These are phyloP conservation scores for Penicillium sp. DNA, from an alignment of 2,329 filamentous ascomycete genomes.

Conservation along the genomic window DNA sequence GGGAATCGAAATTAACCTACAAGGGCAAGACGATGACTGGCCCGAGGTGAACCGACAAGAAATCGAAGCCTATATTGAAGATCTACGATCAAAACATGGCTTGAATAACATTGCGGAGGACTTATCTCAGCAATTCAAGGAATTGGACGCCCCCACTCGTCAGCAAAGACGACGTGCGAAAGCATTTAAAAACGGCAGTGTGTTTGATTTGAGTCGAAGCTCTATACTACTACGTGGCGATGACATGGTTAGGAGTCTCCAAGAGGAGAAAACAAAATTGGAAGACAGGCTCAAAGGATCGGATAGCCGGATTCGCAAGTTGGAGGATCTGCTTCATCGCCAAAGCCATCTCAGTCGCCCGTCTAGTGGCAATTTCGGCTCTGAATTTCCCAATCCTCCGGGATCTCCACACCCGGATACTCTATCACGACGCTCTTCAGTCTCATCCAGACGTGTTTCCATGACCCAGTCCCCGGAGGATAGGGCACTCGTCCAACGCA, in stretches of 20 bases:
- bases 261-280: constrained; percentile 74
- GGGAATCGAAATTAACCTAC: constrained; percentile 79
- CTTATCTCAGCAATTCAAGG: constrained; percentile 71
- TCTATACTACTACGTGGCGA: constrained; percentile 84
- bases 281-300: constrained; percentile 76
- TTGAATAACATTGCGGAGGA: constrained; percentile 68
- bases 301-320: constrained; percentile 81
- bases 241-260: constrained; percentile 72
- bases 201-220: constrained; percentile 88
- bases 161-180: constrained; percentile 84
- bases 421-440: constrained; percentile 57
- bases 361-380: constrained; percentile 50
- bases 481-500: constrained; percentile 60
- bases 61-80: constrained; percentile 68
- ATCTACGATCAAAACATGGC: constrained; percentile 62
- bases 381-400: constrained; percentile 41
- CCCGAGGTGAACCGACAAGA: constrained; percentile 73
- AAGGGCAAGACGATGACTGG: constrained; percentile 77
- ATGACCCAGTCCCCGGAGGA: constrained; percentile 60
- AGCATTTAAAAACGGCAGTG: constrained; percentile 93
- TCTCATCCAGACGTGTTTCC: constrained; percentile 61
- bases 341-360: constrained; percentile 62
- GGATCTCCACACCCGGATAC: constrained; percentile 42
- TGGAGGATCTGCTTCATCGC: constrained; percentile 89
- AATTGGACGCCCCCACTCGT: constrained; percentile 77